These are phyloP conservation scores for Gremmenia infestans DNA, from an alignment of 2,329 filamentous ascomycete genomes.

Conservation along the genomic window DNA sequence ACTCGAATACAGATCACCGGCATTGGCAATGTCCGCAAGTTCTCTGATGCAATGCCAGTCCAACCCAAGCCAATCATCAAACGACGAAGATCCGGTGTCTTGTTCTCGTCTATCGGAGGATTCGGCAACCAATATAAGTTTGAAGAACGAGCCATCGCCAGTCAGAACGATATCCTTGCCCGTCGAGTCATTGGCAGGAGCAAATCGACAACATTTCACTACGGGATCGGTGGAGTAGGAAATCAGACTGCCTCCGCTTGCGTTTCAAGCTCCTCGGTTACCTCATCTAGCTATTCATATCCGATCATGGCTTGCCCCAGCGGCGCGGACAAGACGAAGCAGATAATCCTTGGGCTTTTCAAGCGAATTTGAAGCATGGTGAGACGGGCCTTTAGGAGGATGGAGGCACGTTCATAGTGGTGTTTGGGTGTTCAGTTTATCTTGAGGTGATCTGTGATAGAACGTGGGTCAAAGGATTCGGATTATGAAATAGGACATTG, in stretches of 20 bases:
- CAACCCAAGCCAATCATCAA: neutral
- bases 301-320: neutral
- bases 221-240: constrained; percentile 23
- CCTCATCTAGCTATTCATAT: neutral
- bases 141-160: constrained; percentile 7
- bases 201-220: neutral
- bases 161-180: neutral
- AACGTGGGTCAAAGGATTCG: too few species aligned
- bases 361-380: constrained; percentile 1
- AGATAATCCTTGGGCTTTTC: constrained; percentile 3
- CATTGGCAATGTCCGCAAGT: constrained; percentile 10
- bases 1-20: neutral
- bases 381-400: neutral
- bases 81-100: constrained; percentile 5
- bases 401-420: too few species aligned
- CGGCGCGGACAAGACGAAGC: constrained; percentile 10
- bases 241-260: constrained; percentile 13
- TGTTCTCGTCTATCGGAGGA: constrained; percentile 12
- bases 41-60: neutral
- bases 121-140: constrained; percentile 9
- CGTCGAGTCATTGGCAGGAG: neutral
- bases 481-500: too few species aligned
- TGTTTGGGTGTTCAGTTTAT: too few species aligned
- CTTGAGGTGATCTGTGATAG: too few species aligned
- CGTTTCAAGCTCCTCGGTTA: neutral